Evolutionary conservation across 306 rosid species (phyloP).

Genomic region (Trifolium dubium): DNA sequence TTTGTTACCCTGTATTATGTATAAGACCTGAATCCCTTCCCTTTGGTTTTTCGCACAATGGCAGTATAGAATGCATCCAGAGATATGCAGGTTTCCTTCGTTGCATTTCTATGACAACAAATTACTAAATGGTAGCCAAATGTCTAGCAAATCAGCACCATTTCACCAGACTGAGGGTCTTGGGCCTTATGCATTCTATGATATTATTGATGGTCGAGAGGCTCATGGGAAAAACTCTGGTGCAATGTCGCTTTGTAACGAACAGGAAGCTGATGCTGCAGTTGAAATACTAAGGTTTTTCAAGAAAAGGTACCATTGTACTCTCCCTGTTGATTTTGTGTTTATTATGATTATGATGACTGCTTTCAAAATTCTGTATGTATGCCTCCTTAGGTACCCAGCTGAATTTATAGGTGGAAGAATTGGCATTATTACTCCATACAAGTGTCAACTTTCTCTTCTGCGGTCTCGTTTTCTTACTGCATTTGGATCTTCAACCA

Average conservation of each 20-base stretch:
- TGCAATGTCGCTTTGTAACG: conserved; percentile 80
- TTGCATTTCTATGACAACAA: conserved; percentile 86
- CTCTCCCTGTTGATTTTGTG: conserved; percentile 21
- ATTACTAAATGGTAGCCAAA: conserved; percentile 75
- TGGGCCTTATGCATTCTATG: conserved; percentile 89
- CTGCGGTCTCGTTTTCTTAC: conserved; percentile 75
- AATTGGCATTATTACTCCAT: conserved; percentile 93
- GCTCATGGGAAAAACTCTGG: conserved; percentile 75
- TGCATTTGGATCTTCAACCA: conserved; percentile 75
- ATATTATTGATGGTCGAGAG: conserved; percentile 82
- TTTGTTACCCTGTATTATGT: conserved; percentile 37
- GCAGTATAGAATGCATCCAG: conserved; percentile 99
- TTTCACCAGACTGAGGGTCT: conserved; percentile 78
- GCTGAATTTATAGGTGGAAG: conserved; percentile 76
- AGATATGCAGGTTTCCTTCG: conserved; percentile 91
- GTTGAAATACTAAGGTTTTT: conserved; percentile 75
- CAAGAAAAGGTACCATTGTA: conserved; percentile 62
- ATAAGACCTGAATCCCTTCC: conserved; percentile 35
- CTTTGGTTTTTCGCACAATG: conserved; percentile 40
- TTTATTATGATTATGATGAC: conserved; percentile 30
- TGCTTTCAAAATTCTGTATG: conserved; percentile 37
- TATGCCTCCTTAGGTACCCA: conserved; percentile 64
- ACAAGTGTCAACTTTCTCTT: conserved; percentile 82
- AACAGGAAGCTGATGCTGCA: conserved; percentile 91
- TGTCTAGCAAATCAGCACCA: conserved; percentile 73